A percentile compares a stretch with the other conserved stretches of the same genome.
phyloP scores from a whole-genome alignment of 2,329 filamentous ascomycete species.

The Claviceps sp. region DNA sequence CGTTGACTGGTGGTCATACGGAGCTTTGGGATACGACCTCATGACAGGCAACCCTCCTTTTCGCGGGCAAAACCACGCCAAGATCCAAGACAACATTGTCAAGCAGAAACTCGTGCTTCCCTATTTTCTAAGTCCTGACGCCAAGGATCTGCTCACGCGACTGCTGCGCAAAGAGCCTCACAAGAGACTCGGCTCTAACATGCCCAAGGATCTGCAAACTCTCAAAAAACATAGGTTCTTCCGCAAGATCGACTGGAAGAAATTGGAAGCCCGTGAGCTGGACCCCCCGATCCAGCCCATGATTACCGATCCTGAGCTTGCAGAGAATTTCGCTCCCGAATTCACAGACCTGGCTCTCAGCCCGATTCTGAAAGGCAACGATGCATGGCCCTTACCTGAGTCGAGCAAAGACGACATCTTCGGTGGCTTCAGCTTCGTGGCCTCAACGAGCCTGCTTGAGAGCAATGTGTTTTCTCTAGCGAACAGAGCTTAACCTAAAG shows the following conservation, averaged over 20 bases:
- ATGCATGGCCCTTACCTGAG: conserved; percentile 25
- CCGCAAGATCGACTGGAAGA: conserved; percentile 89
- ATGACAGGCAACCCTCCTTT: conserved; percentile 90
- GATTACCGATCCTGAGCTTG: conserved; percentile 88
- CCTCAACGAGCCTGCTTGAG: conserved; percentile 43
- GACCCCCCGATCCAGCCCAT: conserved; percentile 84
- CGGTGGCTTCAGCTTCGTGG: conserved; percentile 52
- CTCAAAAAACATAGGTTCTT: conserved; percentile 96
- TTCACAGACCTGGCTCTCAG: conserved; percentile 80
- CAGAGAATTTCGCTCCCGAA: conserved; percentile 90
- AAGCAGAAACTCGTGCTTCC: conserved; percentile 82
- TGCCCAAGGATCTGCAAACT: conserved; percentile 72
- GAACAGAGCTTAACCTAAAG: conserved; percentile 2
- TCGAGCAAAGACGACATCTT: conserved; percentile 41
- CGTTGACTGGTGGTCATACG: conserved; percentile 98
- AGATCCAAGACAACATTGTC: conserved; percentile 91
- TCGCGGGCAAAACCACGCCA: conserved; percentile 77
- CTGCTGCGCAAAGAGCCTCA: conserved; percentile 83
- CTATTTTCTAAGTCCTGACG: conserved; percentile 81
- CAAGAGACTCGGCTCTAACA: conserved; percentile 78
- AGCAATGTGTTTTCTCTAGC: conserved; percentile 26
- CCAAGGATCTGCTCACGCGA: conserved; percentile 84
- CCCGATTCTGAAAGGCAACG: conserved; percentile 42
- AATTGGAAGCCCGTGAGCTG: conserved; percentile 66
- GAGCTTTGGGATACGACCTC: conserved; percentile 81